Conservation (phyloP, 2,329 filamentous ascomycete species). For the Leptosphaerulina australis region DNA sequence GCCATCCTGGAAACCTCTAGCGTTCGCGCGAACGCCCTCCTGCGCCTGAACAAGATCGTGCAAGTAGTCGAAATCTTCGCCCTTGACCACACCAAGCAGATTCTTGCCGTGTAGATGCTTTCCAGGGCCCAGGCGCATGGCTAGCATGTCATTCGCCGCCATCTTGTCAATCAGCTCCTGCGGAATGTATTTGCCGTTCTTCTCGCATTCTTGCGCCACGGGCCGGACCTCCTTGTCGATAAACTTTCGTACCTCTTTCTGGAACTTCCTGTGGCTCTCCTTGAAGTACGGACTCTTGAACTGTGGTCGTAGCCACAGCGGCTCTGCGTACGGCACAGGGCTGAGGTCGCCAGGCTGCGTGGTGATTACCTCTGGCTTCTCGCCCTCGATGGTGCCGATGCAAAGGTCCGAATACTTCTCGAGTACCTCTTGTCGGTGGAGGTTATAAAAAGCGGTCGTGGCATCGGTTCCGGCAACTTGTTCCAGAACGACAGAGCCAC, state of each 20-base stretch:
- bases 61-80: slow-evolving; percentile 85
- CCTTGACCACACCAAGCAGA: slow-evolving; percentile 71
- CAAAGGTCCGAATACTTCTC: slow-evolving; percentile 76
- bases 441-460: slow-evolving; percentile 85
- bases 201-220: slow-evolving; percentile 78
- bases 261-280: slow-evolving; percentile 72
- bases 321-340: slow-evolving; percentile 81
- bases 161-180: slow-evolving; percentile 77
- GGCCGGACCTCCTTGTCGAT: slow-evolving; percentile 72
- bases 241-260: slow-evolving; percentile 73
- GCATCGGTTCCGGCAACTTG: slow-evolving; percentile 84
- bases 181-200: slow-evolving; percentile 71
- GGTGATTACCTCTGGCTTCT: slow-evolving; percentile 75
- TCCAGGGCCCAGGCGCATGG: slow-evolving; percentile 83
- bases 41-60: slow-evolving; percentile 79
- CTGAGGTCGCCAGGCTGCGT: slow-evolving; percentile 74
- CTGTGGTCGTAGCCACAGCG: slow-evolving; percentile 76
- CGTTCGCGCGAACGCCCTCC: slow-evolving; percentile 73
- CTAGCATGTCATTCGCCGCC: slow-evolving; percentile 74
- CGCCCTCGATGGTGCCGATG: slow-evolving; percentile 75
- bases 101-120: slow-evolving; percentile 77
- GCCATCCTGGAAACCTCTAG: slow-evolving; percentile 82
- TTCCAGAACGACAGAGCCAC: slow-evolving; percentile 77
- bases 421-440: slow-evolving; percentile 89
- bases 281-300: slow-evolving; percentile 84